Base-by-base conservation (phyloP, 176 grass and related monocot genomes). In the Lolium rigidum region DNA sequence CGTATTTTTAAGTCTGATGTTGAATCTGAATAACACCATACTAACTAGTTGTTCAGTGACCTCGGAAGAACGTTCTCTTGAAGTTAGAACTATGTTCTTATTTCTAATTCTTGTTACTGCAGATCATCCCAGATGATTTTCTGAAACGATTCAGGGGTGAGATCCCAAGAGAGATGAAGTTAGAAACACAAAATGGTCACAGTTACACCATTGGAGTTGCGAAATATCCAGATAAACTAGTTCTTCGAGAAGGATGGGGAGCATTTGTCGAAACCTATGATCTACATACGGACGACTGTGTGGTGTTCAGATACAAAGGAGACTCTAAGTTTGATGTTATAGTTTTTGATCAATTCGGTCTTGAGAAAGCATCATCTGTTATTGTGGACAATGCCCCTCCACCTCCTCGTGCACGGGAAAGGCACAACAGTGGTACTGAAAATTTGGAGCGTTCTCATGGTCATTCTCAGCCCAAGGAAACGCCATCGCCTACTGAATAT, bases 151-250 rank as follows among this genome's bases (percentile, higher is more conserved):
- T 77, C 51, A 77, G 17, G 74, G 51, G 51, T 20, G 51, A 77
- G 74, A 56, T 77, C 16, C 51, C 74, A 38, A 50, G 28, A 55
- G 74, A 56, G 74, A 57, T 77, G 50, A 77, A n/a, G 17, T 10
- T 77, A 35, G 4, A 77, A 56, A 77, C 74, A 77, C 74, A 51
- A 54, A 77, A 77, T 77, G 50, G 74, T 57, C 51, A 57, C 49
- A 57, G 50, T 77, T 77, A 37, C 51, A 54, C 25, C 16, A 11
- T 77, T n/a, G 74, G 17, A 77, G 74, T 77, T 77, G 25, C 28
- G 4, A 77, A 77, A 9, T 77, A 77, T 38, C 74, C 74, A 77
- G 51, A 77, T 77, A 77, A 77, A 77, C 16, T 77, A 57, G 74
- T 77, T 20, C 51, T 77, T 38, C 16, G 10, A n/a, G 28, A 52